Conservation (phyloP, 805 yeast genomes). For the Tetrapisispora nanseiensis region DNA sequence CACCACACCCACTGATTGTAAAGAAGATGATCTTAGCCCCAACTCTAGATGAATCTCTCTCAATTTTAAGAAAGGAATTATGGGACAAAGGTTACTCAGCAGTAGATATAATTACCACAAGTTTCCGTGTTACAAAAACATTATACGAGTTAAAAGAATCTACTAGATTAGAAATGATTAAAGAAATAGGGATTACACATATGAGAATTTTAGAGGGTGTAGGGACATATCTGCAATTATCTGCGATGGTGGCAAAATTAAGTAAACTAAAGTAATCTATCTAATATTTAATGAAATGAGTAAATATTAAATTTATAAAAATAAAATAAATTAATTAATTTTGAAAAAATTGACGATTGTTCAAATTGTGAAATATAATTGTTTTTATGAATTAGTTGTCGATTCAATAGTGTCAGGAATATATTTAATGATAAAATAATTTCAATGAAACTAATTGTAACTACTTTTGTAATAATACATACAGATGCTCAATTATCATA, state of each 20-base stretch:
- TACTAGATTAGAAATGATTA: conserved; percentile 62
- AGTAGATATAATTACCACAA: conserved; percentile 82
- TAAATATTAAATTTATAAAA: background rate
- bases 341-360: too few species aligned
- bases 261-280: conserved; percentile 13
- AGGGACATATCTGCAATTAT: conserved; percentile 72
- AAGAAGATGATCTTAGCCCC: conserved; percentile 52
- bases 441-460: too few species aligned
- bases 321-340: background rate
- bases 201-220: conserved; percentile 93
- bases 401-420: too few species aligned
- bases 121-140: conserved; percentile 79
- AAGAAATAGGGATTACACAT: conserved; percentile 83
- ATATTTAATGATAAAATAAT: too few species aligned
- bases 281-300: background rate
- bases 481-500: too few species aligned
- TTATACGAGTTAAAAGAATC: conserved; percentile 60
- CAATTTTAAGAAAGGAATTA: conserved; percentile 46
- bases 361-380: too few species aligned
- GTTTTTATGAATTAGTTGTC: too few species aligned
- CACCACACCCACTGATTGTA: conserved; percentile 87
- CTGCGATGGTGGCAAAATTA: conserved; percentile 65
- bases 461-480: too few species aligned
- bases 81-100: conserved; percentile 93
- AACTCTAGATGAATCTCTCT: conserved; percentile 57